Evolutionary conservation across 805 yeast genomes (phyloP).

Genomic region (Saturnispora zaruensis): DNA sequence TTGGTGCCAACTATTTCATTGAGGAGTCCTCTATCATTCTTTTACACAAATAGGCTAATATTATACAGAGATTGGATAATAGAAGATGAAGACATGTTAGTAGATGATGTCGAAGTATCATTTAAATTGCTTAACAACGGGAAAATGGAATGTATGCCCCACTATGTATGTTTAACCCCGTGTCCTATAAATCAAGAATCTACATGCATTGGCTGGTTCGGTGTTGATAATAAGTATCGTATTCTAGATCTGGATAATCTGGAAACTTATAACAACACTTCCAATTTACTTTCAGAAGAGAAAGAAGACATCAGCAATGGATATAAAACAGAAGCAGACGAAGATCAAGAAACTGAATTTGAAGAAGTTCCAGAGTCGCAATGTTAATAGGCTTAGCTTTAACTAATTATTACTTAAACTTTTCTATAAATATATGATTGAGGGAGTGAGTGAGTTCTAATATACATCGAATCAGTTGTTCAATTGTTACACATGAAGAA

Average conservation of each 20-base stretch:
- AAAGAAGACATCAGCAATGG: neutral
- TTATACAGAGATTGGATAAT: conserved; percentile 27
- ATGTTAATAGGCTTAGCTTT: neutral
- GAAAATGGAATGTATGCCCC: conserved; percentile 19
- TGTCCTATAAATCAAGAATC: conserved; percentile 12
- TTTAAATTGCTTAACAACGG: conserved; percentile 16
- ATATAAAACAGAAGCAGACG: neutral
- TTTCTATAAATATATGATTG: neutral
- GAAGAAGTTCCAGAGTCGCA: conserved; percentile 14
- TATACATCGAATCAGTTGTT: neutral
- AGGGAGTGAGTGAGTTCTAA: neutral
- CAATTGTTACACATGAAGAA: neutral
- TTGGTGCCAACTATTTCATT: conserved; percentile 27
- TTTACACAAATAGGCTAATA: conserved; percentile 24
- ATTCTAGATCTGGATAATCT: conserved; percentile 12
- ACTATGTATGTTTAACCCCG: conserved; percentile 18
- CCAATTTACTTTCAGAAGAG: neutral
- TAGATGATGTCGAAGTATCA: conserved; percentile 17
- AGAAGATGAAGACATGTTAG: conserved; percentile 7
- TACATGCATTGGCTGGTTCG: conserved; percentile 8
- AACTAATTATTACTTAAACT: neutral
- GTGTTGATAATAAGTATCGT: conserved; percentile 11
- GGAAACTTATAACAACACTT: neutral
- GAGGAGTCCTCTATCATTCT: conserved; percentile 22
- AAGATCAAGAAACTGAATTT: neutral